Conservation (phyloP, 2,329 filamentous ascomycete species). For the Penicillium aurantiogriseum region DNA sequence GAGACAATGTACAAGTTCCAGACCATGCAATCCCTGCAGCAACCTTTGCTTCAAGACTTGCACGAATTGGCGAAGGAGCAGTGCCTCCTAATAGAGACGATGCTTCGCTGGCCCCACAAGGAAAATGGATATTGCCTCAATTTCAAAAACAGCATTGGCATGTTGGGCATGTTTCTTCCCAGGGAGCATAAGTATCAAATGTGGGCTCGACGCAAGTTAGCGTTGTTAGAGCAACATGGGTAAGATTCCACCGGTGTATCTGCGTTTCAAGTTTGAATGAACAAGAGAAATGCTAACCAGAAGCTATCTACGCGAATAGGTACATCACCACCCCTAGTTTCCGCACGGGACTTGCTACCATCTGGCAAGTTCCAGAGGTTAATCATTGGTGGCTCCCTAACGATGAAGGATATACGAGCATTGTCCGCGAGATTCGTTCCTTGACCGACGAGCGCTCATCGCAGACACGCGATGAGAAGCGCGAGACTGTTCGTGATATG, state of each 20-base stretch:
- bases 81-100: conserved; percentile 75
- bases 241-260: conserved; percentile 45
- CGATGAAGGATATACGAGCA: conserved; percentile 69
- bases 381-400: conserved; percentile 87
- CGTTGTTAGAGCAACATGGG: conserved; percentile 74
- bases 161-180: conserved; percentile 77
- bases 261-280: background rate
- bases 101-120: conserved; percentile 68
- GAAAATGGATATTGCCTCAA: conserved; percentile 70
- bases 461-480: conserved; percentile 50
- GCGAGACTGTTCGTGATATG: conserved; percentile 70
- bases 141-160: conserved; percentile 72
- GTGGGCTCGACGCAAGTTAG: conserved; percentile 80
- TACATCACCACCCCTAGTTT: conserved; percentile 79
- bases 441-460: conserved; percentile 77
- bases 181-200: conserved; percentile 68
- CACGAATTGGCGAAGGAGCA: conserved; percentile 64
- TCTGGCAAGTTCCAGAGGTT: conserved; percentile 71
- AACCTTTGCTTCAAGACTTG: conserved; percentile 55
- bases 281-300: conserved; percentile 4
- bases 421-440: conserved; percentile 72
- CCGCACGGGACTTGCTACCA: conserved; percentile 69
- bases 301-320: conserved; percentile 47
- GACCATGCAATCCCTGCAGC: conserved; percentile 57
- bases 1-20: conserved; percentile 79